Evolutionary conservation across 2,329 filamentous ascomycete species (phyloP).

Genomic region (Phaeosphaeriaceae sp.): DNA sequence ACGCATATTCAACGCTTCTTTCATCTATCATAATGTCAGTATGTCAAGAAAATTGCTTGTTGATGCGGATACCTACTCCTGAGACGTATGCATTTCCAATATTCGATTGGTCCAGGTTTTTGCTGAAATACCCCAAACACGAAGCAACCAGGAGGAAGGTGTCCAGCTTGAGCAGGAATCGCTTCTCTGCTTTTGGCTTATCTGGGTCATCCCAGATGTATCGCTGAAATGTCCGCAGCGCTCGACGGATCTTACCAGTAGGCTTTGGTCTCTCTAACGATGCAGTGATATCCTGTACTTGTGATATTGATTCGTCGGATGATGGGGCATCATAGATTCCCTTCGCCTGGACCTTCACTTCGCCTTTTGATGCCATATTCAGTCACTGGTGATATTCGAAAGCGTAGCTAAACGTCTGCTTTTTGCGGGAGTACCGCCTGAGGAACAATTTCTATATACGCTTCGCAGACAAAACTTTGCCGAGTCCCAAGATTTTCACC

Average conservation of each 20-base stretch:
- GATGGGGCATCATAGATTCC: constrained; percentile 7
- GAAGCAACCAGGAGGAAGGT: constrained; percentile 31
- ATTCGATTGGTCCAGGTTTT: constrained; percentile 36
- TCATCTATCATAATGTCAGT: constrained; percentile 27
- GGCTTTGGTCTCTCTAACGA: constrained; percentile 23
- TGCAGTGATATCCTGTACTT: not conserved
- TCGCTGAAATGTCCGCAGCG: constrained; percentile 21
- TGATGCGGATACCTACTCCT: constrained; percentile 20
- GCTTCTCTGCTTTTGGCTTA: constrained; percentile 25
- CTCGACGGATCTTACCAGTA: constrained; percentile 17
- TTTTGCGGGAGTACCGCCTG: too few relatives aligned
- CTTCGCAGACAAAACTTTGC: too few relatives aligned
- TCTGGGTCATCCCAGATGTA: constrained; percentile 29
- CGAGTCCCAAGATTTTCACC: not conserved
- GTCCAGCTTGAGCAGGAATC: constrained; percentile 40
- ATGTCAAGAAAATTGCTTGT: not conserved
- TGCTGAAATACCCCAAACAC: constrained; percentile 37
- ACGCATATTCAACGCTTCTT: constrained; percentile 35
- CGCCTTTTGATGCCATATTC: not conserved
- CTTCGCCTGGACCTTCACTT: constrained; percentile 1
- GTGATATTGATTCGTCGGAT: constrained; percentile 9
- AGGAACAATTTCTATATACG: too few relatives aligned
- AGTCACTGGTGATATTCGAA: not conserved
- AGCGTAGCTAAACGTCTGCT: too few relatives aligned
- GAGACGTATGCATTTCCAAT: constrained; percentile 40